These are phyloP conservation scores for Xylariaceae sp. DNA, from an alignment of 2,329 filamentous ascomycete species.

Conservation along the genomic window DNA sequence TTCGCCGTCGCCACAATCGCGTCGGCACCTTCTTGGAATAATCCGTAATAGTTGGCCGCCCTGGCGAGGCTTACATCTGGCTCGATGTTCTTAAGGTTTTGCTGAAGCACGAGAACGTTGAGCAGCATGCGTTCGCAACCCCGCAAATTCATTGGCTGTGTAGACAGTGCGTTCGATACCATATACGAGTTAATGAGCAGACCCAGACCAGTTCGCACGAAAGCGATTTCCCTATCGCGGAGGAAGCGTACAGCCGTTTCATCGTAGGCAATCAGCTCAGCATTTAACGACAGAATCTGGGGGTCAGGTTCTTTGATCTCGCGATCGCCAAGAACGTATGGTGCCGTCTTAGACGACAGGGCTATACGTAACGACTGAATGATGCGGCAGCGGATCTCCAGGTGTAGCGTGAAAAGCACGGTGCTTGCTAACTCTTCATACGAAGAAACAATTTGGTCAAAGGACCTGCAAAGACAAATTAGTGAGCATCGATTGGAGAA, in stretches of 20 bases:
- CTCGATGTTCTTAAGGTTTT: conserved; percentile 93
- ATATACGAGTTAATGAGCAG: conserved; percentile 75
- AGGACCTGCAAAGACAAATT: conserved; percentile 53
- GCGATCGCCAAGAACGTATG: conserved; percentile 62
- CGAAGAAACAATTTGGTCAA: conserved; percentile 80
- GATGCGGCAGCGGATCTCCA: conserved; percentile 82
- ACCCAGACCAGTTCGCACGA: conserved; percentile 73
- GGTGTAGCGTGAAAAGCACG: conserved; percentile 78
- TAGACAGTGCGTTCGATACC: conserved; percentile 64
- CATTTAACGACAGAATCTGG: conserved; percentile 76
- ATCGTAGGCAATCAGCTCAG: conserved; percentile 80
- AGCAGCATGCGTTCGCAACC: conserved; percentile 86
- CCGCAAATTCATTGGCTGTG: conserved; percentile 77
- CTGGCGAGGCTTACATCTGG: conserved; percentile 59
- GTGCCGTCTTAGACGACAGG: conserved; percentile 56
- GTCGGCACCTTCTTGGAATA: conserved; percentile 64
- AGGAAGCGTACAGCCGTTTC: conserved; percentile 73
- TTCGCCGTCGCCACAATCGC: conserved; percentile 60
- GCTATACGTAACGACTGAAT: conserved; percentile 69
- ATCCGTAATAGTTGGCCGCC: conserved; percentile 62
- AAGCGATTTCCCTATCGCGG: conserved; percentile 64
- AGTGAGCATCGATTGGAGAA: neutral
- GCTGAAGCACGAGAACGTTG: conserved; percentile 91
- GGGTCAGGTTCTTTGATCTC: conserved; percentile 74
- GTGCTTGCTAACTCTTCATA: conserved; percentile 77